Conservation (phyloP, 495 filamentous ascomycete genomes). For the Lasiosphaeris hirsuta region DNA sequence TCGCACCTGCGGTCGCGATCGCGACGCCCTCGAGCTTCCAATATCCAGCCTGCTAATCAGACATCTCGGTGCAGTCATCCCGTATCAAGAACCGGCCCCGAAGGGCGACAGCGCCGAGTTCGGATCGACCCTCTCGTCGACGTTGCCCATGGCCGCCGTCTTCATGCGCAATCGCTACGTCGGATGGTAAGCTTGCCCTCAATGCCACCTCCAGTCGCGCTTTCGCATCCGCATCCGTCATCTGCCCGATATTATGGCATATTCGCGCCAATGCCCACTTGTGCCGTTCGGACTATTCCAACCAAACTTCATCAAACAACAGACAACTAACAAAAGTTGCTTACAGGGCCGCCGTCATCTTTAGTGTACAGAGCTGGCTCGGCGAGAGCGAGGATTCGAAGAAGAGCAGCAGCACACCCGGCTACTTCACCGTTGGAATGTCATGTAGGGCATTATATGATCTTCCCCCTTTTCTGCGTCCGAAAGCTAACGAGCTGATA, state of each 20-base stretch:
- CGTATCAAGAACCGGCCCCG: conserved; percentile 45
- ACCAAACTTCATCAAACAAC: background rate
- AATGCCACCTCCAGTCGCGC: background rate
- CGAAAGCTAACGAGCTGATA: conserved; percentile 23
- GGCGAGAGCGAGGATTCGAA: conserved; percentile 75
- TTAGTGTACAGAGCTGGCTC: conserved; percentile 82
- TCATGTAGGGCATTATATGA: conserved; percentile 58
- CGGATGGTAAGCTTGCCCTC: conserved; percentile 61
- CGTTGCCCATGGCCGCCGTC: conserved; percentile 91
- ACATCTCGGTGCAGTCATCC: conserved; percentile 39
- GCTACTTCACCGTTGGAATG: conserved; percentile 83
- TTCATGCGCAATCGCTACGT: conserved; percentile 88
- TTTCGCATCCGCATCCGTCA: background rate
- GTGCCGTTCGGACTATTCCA: background rate
- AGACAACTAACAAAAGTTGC: background rate
- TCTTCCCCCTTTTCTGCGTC: background rate
- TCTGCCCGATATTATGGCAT: background rate
- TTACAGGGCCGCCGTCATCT: conserved; percentile 74
- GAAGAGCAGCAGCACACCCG: conserved; percentile 65
- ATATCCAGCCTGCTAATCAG: background rate
- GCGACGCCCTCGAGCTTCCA: background rate
- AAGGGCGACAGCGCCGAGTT: conserved; percentile 48
- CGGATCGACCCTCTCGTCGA: conserved; percentile 71
- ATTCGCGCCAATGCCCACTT: background rate
- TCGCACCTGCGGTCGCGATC: background rate